phyloP scores from a whole-genome alignment of 495 filamentous ascomycete genomes.

The Astrocystis sublimbata region DNA sequence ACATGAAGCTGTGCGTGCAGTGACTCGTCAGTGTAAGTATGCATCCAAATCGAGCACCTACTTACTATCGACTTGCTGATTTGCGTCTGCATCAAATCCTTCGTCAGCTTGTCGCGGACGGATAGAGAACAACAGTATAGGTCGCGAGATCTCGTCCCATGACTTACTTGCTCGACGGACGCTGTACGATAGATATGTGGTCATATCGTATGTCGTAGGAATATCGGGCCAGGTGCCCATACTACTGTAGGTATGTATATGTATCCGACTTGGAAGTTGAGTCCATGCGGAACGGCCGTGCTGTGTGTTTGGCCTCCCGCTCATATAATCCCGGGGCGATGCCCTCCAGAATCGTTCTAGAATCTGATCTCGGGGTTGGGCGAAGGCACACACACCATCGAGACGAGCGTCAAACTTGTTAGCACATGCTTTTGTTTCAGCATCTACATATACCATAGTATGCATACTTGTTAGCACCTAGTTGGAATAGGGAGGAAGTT shows the following conservation, averaged over 20 bases:
- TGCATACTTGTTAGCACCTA: too few species aligned
- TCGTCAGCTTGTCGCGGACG: neutral
- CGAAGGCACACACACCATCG: neutral
- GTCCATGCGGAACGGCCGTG: neutral
- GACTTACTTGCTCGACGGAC: too few species aligned
- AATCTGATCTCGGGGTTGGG: neutral
- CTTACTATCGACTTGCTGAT: too few species aligned
- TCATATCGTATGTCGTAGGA: neutral
- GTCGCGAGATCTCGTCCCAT: neutral
- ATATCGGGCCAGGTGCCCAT: too few species aligned
- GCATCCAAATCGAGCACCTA: too few species aligned
- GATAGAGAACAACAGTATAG: neutral
- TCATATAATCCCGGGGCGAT: neutral
- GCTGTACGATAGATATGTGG: neutral
- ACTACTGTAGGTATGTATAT: too few species aligned
- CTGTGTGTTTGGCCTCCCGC: too few species aligned
- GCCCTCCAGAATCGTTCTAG: neutral
- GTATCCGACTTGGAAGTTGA: neutral
- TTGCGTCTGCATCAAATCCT: neutral
- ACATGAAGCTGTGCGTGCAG: too few species aligned
- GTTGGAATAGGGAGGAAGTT: neutral
- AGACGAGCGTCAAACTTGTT: constrained; percentile 4
- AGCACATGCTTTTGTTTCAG: constrained; percentile 1
- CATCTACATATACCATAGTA: neutral
- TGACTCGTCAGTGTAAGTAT: too few species aligned